These are phyloP conservation scores for Suillus occidentalis DNA, from an alignment of 768 basidiomycete species.

Conservation along the genomic window DNA sequence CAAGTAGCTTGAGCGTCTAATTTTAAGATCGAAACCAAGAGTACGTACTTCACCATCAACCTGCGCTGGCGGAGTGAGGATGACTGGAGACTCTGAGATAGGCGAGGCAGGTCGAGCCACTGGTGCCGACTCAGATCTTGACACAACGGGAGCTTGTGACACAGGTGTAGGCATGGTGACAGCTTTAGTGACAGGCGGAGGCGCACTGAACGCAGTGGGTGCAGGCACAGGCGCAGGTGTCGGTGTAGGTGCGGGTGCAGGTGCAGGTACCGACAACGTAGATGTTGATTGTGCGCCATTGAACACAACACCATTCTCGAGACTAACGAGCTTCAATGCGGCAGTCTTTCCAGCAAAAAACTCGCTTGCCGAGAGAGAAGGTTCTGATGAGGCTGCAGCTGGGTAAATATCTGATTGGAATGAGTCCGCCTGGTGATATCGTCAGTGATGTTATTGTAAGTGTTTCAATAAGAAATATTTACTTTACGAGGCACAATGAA, in stretches of 20 bases:
- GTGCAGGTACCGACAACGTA: conserved; percentile 18
- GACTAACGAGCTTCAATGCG: conserved; percentile 74
- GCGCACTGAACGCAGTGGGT: conserved; percentile 21
- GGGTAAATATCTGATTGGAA: conserved; percentile 99
- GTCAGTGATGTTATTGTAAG: not conserved
- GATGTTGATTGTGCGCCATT: conserved; percentile 22
- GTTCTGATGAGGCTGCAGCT: conserved; percentile 79
- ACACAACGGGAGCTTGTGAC: conserved; percentile 13
- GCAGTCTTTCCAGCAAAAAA: conserved; percentile 86
- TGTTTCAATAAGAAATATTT: conserved; percentile 19
- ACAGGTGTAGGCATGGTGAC: conserved; percentile 27
- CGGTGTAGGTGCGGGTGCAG: conserved; percentile 13
- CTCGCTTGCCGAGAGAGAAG: conserved; percentile 77
- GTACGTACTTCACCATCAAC: conserved; percentile 33
- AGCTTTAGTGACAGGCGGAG: conserved; percentile 34
- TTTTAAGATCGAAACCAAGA: conserved; percentile 2
- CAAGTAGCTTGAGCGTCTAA: not conserved
- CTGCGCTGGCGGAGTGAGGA: conserved; percentile 21
- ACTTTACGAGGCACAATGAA: conserved; percentile 96
- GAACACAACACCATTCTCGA: conserved; percentile 64
- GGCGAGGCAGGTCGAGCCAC: conserved; percentile 7
- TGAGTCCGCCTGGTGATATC: conserved; percentile 64
- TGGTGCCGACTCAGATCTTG: conserved; percentile 16
- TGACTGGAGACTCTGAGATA: conserved; percentile 12
- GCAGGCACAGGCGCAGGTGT: conserved; percentile 27